Evolutionary conservation across 2,329 filamentous ascomycete species (phyloP), one percentile per base, ranked within the genome.

Genomic region (Graphiopsis chlorocephala): DNA sequence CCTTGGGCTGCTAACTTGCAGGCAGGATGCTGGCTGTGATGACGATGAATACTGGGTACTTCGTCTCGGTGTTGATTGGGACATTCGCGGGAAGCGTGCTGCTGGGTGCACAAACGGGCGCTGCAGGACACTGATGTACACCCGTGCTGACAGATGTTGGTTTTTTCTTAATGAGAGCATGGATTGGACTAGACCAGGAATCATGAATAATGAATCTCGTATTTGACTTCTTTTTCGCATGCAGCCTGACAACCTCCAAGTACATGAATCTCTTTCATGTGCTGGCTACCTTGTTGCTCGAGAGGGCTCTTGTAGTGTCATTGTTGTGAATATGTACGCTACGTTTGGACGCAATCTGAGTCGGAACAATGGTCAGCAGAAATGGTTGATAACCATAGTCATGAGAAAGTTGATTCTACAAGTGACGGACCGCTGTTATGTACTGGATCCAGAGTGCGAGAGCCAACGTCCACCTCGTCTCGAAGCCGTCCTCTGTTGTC

Each of bases 1-100:
- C 38, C n/a, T 45, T 45, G n/a, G 42, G n/a, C n/a, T 15, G 48
- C 25, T 28, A 17, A 52, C 29, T 62, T 47, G 23, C 10, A 3
- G 17, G 15, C 70, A 96, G 92, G 59, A 96, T 96, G 92, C 80
- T 96, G 78, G 91, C 90, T 12, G 90, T 95, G 72, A 96, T 94
- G 91, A 92, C 90, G 2, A 88, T 91, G 83, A 94, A 94, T 71
- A 84, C 93, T 12, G 91, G 91, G 12, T 94, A 94, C 75, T 93
- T 93, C 75, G 76, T 91, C 63, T 91, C 90, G 0, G 84, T 93
- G 15, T 82, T 95, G 10, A 88, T 81, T 7, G 89, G 89, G 15
- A 86, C 89, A 1, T 97, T 97, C 73, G 72, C 95, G 23, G 93
- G 93, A 17, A 73, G 72, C 47, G 69, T 75, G 52, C 64, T 72